phyloP scores from a whole-genome alignment of 768 basidiomycete genomes.

The Phanerodontia chrysosporium region DNA sequence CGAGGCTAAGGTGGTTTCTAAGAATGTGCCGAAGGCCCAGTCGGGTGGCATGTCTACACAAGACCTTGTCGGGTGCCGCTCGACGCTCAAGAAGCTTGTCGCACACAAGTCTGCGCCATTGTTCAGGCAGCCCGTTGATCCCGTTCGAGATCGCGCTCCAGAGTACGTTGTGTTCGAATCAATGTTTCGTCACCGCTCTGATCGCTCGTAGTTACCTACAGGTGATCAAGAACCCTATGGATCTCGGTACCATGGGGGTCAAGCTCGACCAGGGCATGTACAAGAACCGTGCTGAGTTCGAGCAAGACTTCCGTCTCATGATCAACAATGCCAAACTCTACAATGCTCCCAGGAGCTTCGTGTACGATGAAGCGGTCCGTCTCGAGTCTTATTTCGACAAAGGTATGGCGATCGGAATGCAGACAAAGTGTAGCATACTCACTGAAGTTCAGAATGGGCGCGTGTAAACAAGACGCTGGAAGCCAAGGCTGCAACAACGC shows the following conservation, averaged over 20 bases:
- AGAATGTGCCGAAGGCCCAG: slow-evolving; percentile 65
- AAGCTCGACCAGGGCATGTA: slow-evolving; percentile 88
- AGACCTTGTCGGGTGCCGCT: slow-evolving; percentile 73
- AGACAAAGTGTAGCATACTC: slow-evolving; percentile 1
- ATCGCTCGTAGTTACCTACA: slow-evolving; percentile 72
- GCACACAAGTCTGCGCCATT: slow-evolving; percentile 66
- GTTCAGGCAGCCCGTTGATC: slow-evolving; percentile 92
- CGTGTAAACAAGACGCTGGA: slow-evolving; percentile 83
- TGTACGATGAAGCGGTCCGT: slow-evolving; percentile 68
- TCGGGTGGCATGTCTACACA: slow-evolving; percentile 70
- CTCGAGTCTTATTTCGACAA: slow-evolving; percentile 84
- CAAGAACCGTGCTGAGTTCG: slow-evolving; percentile 77
- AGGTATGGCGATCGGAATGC: slow-evolving; percentile 44
- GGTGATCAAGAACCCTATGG: slow-evolving; percentile 91
- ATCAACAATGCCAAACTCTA: slow-evolving; percentile 83
- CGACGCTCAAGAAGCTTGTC: slow-evolving; percentile 75
- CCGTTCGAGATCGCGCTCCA: slow-evolving; percentile 86
- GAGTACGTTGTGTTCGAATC: slow-evolving; percentile 62
- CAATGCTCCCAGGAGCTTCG: slow-evolving; percentile 68
- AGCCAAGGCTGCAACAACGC: slow-evolving; percentile 40
- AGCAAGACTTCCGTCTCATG: slow-evolving; percentile 85
- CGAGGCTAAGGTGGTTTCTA: slow-evolving; percentile 30
- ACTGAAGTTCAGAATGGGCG: slow-evolving; percentile 65
- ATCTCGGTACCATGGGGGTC: slow-evolving; percentile 81
- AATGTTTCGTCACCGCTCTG: neutral